Evolutionary conservation across 179 eudicot genomes (phyloP).

Genomic region (Amaranthus tricolor): DNA sequence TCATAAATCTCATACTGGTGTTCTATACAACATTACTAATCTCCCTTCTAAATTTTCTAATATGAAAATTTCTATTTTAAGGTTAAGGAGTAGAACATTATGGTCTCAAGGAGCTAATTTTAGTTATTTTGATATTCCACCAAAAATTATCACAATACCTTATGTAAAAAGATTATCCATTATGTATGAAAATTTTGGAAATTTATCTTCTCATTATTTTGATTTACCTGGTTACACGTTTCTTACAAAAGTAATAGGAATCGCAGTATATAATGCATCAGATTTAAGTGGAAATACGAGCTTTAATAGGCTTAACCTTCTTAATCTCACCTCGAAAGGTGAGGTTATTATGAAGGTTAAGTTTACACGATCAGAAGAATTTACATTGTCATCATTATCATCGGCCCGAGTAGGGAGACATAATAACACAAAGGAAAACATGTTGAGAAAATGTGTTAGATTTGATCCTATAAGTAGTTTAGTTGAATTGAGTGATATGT

Average conservation of each 20-base stretch:
- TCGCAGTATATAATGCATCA: constrained; percentile 47
- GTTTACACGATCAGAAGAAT: constrained; percentile 28
- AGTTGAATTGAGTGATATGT: constrained; percentile 43
- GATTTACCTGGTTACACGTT: constrained; percentile 53
- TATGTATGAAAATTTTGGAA: constrained; percentile 59
- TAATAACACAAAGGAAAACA: background rate
- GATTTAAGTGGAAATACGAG: background rate
- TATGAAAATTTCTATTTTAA: constrained; percentile 45
- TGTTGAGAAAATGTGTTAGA: constrained; percentile 42
- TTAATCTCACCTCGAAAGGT: constrained; percentile 26
- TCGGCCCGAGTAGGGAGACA: background rate
- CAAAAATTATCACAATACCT: constrained; percentile 40
- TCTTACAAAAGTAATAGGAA: constrained; percentile 52
- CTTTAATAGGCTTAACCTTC: constrained; percentile 28
- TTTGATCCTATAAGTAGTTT: constrained; percentile 40
- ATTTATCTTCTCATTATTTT: constrained; percentile 57
- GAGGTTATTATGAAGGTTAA: constrained; percentile 37
- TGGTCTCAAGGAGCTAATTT: constrained; percentile 48
- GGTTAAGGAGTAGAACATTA: constrained; percentile 42
- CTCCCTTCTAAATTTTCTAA: constrained; percentile 58
- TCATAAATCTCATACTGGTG: constrained; percentile 43
- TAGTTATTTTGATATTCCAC: constrained; percentile 49
- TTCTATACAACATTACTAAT: constrained; percentile 38
- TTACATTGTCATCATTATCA: background rate
- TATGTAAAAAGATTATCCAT: constrained; percentile 49